Conservation (phyloP, 176 grass and related monocot species). For the Neostapfia colusana region DNA sequence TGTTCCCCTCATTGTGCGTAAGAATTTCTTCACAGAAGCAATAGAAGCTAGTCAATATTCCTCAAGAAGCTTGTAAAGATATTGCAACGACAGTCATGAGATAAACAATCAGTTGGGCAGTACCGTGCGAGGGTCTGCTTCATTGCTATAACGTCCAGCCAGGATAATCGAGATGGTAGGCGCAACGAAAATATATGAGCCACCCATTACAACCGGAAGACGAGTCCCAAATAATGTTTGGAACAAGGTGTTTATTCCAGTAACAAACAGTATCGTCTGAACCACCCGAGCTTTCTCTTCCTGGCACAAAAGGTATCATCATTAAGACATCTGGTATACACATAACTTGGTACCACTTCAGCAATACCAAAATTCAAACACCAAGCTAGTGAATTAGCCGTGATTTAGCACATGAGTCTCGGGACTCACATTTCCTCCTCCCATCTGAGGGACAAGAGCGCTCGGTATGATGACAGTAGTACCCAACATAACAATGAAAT, state of each 20-base stretch:
- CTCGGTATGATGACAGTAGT: slow-evolving; percentile 93
- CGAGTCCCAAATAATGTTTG: slow-evolving; percentile 86
- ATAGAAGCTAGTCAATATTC: slow-evolving; percentile 29
- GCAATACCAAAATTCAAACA: neutral
- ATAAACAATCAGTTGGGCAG: neutral
- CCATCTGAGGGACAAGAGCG: slow-evolving; percentile 96
- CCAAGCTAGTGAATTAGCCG: neutral
- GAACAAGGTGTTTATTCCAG: slow-evolving; percentile 93
- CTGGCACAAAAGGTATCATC: slow-evolving; percentile 27
- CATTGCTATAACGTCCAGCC: slow-evolving; percentile 74
- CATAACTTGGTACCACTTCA: neutral
- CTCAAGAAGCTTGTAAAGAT: neutral
- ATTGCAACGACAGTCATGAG: neutral
- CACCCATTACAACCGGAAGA: slow-evolving; percentile 77
- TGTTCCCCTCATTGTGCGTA: slow-evolving; percentile 76
- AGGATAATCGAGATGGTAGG: slow-evolving; percentile 96
- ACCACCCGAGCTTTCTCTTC: slow-evolving; percentile 86
- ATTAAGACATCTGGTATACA: neutral
- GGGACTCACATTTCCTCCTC: slow-evolving; percentile 79
- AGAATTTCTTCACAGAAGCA: slow-evolving; percentile 71
- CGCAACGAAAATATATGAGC: slow-evolving; percentile 77
- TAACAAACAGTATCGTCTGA: slow-evolving; percentile 88
- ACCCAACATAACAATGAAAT: slow-evolving; percentile 94
- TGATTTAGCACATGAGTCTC: neutral
- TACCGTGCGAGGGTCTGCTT: slow-evolving; percentile 79